A percentile compares a stretch with the other conserved stretches of the same genome.
Evolutionary conservation across 1,284 basidiomycete species (phyloP).

Genomic region (Cyathus pygmaeus): DNA sequence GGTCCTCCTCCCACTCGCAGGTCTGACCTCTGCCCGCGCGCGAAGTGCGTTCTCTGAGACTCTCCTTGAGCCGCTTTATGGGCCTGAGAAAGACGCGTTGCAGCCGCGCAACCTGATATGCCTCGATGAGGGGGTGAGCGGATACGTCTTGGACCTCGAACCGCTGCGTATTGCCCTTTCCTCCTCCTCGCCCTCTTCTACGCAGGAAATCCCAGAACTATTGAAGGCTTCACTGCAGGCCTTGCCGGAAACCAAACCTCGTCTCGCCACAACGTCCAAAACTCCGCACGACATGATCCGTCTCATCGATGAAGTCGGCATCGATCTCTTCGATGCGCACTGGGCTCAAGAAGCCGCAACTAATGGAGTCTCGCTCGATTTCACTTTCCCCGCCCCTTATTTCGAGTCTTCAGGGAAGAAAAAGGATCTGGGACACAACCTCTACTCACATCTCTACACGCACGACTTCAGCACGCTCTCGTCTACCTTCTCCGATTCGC

Average conservation of each 20-base stretch:
- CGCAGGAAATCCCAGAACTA: constrained; percentile 44
- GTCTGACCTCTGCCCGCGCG: constrained; percentile 63
- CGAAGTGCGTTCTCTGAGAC: constrained; percentile 69
- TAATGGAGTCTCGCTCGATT: too few relatives aligned
- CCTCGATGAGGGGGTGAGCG: constrained; percentile 73
- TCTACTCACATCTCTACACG: constrained; percentile 56
- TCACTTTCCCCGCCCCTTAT: too few relatives aligned
- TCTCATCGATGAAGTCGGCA: constrained; percentile 69
- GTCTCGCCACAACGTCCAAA: constrained; percentile 63
- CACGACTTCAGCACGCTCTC: constrained; percentile 13
- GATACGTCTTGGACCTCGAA: constrained; percentile 76
- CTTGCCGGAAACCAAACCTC: constrained; percentile 65
- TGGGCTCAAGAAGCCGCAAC: constrained; percentile 73
- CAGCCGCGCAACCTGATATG: constrained; percentile 51
- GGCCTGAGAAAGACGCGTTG: constrained; percentile 63
- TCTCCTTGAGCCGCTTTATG: constrained; percentile 66
- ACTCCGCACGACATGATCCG: constrained; percentile 81
- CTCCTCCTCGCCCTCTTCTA: constrained; percentile 11
- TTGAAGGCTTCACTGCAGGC: constrained; percentile 66
- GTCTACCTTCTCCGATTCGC: too few relatives aligned
- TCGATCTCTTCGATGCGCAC: constrained; percentile 78
- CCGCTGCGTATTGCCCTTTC: constrained; percentile 54
- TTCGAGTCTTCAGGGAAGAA: constrained; percentile 47
- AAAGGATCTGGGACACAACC: too few relatives aligned
- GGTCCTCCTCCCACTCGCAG: constrained; percentile 75